phyloP scores from a whole-genome alignment of 2,329 filamentous ascomycete genomes.

The Fusarium pininemorale region DNA sequence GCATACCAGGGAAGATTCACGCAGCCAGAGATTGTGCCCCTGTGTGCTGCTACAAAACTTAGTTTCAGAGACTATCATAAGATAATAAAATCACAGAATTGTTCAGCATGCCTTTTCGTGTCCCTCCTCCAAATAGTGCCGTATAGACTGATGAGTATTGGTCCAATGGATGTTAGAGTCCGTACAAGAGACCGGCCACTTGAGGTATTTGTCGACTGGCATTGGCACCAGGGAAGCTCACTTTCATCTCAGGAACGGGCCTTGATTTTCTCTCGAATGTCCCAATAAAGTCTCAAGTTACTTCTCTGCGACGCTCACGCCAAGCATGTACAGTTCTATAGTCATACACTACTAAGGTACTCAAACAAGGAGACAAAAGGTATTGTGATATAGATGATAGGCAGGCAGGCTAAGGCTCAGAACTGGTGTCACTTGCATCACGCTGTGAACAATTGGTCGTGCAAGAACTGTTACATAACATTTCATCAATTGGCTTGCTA shows the following conservation, averaged over 20 bases:
- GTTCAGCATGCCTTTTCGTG: not conserved
- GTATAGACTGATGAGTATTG: not conserved
- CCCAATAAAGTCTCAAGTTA: too few species aligned
- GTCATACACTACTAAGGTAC: not conserved
- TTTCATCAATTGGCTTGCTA: conserved; percentile 35
- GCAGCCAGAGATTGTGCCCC: conserved; percentile 15
- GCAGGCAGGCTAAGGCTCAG: not conserved
- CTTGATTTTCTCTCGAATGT: not conserved
- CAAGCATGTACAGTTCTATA: not conserved
- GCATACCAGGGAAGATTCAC: not conserved
- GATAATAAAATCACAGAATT: not conserved
- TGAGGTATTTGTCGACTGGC: not conserved
- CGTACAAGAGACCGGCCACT: too few species aligned
- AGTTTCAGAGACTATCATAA: conserved; percentile 4
- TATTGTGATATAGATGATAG: not conserved
- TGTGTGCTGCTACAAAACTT: conserved; percentile 7
- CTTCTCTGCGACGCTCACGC: not conserved
- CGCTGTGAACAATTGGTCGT: too few species aligned
- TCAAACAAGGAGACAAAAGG: not conserved
- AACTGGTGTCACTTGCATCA: not conserved
- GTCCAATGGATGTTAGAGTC: too few species aligned
- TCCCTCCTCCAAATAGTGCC: not conserved
- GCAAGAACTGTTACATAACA: conserved; percentile 10
- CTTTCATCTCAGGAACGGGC: not conserved
- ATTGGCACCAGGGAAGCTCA: not conserved